phyloP scores from a whole-genome alignment of 495 filamentous ascomycete genomes.

The Trichoderma orchidacearum region DNA sequence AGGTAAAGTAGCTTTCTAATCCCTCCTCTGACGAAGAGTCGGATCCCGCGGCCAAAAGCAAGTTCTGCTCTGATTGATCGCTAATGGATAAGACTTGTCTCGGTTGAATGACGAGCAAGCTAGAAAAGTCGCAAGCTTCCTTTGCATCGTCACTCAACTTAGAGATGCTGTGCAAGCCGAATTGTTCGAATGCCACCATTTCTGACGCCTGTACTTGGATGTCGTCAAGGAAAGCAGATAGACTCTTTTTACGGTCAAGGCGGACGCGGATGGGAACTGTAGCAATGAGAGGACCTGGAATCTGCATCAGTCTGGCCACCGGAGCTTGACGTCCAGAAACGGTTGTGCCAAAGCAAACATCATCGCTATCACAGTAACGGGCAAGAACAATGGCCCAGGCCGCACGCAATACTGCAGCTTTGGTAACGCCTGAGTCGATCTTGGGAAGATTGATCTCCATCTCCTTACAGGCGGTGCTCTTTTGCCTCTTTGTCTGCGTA shows the following conservation, averaged over 20 bases:
- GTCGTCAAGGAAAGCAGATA: not conserved
- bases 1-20: not conserved
- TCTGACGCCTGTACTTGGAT: not conserved
- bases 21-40: not conserved
- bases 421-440: not conserved
- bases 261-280: not conserved
- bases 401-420: not conserved
- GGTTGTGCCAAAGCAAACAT: not conserved
- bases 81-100: not conserved
- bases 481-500: not conserved
- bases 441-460: not conserved
- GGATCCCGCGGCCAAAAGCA: not conserved
- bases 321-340: conserved; percentile 7
- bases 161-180: not conserved
- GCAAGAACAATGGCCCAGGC: not conserved
- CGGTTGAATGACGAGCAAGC: conserved; percentile 2
- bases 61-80: not conserved
- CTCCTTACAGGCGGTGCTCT: not conserved
- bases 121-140: conserved; percentile 16
- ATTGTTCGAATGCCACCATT: not conserved
- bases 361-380: not conserved
- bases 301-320: not conserved
- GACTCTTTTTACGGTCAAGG: not conserved
- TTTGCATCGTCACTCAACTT: conserved; percentile 8
- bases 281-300: not conserved